Evolutionary conservation across 257 asterid genomes (phyloP), one percentile per base, ranked within the genome.

Genomic region (Scutellaria minor): DNA sequence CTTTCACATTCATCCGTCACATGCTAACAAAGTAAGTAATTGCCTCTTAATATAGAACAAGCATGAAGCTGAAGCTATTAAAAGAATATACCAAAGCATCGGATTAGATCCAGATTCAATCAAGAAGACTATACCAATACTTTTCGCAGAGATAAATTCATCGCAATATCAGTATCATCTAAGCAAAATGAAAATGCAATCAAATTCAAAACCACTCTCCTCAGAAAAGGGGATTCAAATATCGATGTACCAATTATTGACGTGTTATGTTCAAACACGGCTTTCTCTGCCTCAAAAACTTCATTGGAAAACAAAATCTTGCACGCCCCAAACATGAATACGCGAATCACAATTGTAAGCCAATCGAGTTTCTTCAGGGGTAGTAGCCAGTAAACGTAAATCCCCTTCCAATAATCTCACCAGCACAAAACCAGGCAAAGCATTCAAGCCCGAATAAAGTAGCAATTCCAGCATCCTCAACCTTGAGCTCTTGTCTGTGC

Each of bases 391-490:
- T 91, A 80, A 93, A 75, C 1, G 96, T 91, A 75, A 85, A 89
- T 41, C 97, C 98, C 83, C 97, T 89, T 73, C 98, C 98, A 37
- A 89, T 73, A 50, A 93, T 91, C 86, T 93, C 97, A 75, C 98
- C 98, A 20, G 97, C 92, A 74, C 98, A 93, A 77, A 68, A 93
- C 98, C 98, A 93, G n/a, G 96, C 96, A 76, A 80, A 91, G 78
- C 96, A 87, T 75, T 93, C 98, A 0, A 93, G 68, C 62, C 97
- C 97, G n/a, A 93, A 93, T 51, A 93, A 68, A 54, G 98, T 90
- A 63, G 89, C 98, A 66, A 91, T 85, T 71, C 97, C 96, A 68
- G 93, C 96, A 78, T 93, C 93, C 77, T 93, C 96, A 20, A 91
- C 96, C 85, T 83, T 88, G 83, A 93, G 65, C 14, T 93, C 96